These are phyloP conservation scores for Yamadazyma atlantica DNA, from an alignment of 1,139 yeast species.

Conservation along the genomic window DNA sequence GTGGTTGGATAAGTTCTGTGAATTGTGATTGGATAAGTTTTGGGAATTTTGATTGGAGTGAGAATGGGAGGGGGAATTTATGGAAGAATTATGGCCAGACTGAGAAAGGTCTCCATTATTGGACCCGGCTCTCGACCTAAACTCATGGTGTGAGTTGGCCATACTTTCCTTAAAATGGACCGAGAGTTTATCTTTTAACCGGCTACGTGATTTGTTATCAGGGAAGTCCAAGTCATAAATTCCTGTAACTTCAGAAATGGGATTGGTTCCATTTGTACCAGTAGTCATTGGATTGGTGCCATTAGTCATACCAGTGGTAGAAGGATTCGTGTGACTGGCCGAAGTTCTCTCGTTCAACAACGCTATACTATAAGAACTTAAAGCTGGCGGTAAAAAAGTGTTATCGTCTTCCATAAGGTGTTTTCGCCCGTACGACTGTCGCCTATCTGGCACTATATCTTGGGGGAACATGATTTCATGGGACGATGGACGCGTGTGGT, in stretches of 20 bases:
- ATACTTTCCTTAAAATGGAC: slow-evolving; percentile 27
- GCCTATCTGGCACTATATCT: slow-evolving; percentile 6
- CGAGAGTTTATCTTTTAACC: slow-evolving; percentile 30
- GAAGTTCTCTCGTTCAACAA: slow-evolving; percentile 26
- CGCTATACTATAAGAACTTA: slow-evolving; percentile 56
- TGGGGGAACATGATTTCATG: neutral
- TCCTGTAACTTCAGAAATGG: slow-evolving; percentile 25
- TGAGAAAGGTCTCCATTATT: neutral
- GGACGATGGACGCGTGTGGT: too few relatives aligned
- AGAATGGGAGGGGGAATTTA: neutral
- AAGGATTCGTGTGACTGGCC: neutral
- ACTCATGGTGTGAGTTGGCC: neutral
- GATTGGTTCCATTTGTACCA: too few relatives aligned
- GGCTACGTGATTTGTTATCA: slow-evolving; percentile 14
- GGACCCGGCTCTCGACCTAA: neutral
- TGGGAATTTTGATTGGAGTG: slow-evolving; percentile 2
- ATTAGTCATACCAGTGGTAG: too few relatives aligned
- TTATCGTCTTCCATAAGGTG: slow-evolving; percentile 48
- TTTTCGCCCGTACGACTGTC: slow-evolving; percentile 9
- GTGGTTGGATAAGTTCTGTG: neutral
- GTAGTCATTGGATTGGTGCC: too few relatives aligned
- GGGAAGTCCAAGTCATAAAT: slow-evolving; percentile 37
- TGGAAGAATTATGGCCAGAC: slow-evolving; percentile 1
- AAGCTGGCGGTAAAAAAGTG: slow-evolving; percentile 61
- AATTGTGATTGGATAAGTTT: neutral